phyloP scores from a whole-genome alignment of 371 early-diverging fungal genomes.

The Astathelohania contejeani region DNA sequence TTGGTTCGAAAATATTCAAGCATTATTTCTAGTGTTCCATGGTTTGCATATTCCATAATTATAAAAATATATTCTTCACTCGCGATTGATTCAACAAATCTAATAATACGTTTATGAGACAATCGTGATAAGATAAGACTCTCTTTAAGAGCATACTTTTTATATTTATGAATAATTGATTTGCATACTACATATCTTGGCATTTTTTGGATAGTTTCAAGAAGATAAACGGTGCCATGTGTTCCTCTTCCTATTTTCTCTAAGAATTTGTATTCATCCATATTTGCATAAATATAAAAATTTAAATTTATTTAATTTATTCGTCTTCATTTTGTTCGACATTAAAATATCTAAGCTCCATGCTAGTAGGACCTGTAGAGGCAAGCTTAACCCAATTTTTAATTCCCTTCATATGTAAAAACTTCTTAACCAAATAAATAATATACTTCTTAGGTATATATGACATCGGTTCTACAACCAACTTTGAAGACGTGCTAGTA shows the following conservation, averaged over 20 bases:
- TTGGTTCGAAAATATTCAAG: slow-evolving; percentile 19
- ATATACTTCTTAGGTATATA: slow-evolving; percentile 15
- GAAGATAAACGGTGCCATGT: slow-evolving; percentile 45
- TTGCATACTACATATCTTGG: slow-evolving; percentile 36
- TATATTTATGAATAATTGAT: slow-evolving; percentile 20
- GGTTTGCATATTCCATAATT: slow-evolving; percentile 37
- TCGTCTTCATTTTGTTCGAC: slow-evolving; percentile 8
- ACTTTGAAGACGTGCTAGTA: too few relatives aligned
- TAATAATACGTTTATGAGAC: slow-evolving; percentile 32
- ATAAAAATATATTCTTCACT: slow-evolving; percentile 1
- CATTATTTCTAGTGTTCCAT: slow-evolving; percentile 28
- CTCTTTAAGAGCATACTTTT: slow-evolving; percentile 37
- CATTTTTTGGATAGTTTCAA: slow-evolving; percentile 13
- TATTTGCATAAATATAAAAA: slow-evolving; percentile 1
- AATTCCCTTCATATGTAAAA: slow-evolving; percentile 22
- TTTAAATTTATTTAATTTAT: too few relatives aligned
- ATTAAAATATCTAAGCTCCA: neutral
- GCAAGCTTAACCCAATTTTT: slow-evolving; percentile 29
- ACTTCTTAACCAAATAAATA: slow-evolving; percentile 24
- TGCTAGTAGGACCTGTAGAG: neutral
- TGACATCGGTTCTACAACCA: too few relatives aligned
- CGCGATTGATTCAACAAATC: slow-evolving; percentile 12
- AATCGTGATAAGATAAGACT: slow-evolving; percentile 29
- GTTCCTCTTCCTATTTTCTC: slow-evolving; percentile 45
- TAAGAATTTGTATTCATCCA: slow-evolving; percentile 43